These are phyloP conservation scores for Phlebopus sp. DNA, from an alignment of 1,284 basidiomycete species.

Conservation along the genomic window DNA sequence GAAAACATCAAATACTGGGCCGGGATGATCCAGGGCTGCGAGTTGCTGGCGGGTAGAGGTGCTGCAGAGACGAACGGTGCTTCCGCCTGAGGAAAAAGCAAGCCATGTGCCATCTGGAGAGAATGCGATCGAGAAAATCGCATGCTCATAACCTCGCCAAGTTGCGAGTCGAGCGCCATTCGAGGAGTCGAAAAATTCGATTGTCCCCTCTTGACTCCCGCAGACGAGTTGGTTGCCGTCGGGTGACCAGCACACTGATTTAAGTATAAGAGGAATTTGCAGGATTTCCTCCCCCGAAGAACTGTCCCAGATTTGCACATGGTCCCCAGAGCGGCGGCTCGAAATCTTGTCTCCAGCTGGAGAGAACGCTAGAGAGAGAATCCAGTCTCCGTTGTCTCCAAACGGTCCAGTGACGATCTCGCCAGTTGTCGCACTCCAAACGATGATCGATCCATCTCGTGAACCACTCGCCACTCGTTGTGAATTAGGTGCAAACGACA, in stretches of 20 bases:
- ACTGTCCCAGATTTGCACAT: not conserved
- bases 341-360: not conserved
- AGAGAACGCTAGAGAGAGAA: not conserved
- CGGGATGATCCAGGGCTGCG: too few relatives aligned
- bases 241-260: not conserved
- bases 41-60: too few relatives aligned
- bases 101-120: not conserved
- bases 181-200: not conserved
- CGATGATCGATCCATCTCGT: not conserved
- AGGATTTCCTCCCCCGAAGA: not conserved
- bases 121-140: not conserved
- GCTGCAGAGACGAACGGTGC: too few relatives aligned
- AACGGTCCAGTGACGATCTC: not conserved
- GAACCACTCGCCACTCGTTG: not conserved
- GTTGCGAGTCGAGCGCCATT: not conserved
- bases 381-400: not conserved
- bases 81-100: not conserved
- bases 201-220: not conserved
- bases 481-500: not conserved
- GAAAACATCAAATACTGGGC: too few relatives aligned
- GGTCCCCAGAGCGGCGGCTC: not conserved
- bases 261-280: too few relatives aligned
- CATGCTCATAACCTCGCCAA: not conserved
- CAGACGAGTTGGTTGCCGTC: not conserved
- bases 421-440: not conserved